Evolutionary conservation across 2,329 filamentous ascomycete species (phyloP), one percentile per base, ranked within the genome.

Genomic region (Clonostachys rosea): DNA sequence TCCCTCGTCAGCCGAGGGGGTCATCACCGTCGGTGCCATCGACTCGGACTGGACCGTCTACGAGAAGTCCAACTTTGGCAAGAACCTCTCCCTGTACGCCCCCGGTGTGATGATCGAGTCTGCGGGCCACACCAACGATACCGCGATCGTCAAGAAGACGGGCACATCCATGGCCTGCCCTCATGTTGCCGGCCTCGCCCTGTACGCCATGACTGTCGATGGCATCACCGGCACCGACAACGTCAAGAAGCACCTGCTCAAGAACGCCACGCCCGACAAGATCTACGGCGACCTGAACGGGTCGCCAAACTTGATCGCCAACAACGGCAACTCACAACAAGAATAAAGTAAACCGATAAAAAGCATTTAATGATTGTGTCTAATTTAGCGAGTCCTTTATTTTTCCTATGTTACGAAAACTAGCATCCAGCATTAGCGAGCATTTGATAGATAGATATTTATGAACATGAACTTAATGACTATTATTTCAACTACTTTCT

Each of bases 101-200:
- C 75, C 78, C 3, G 78, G 78, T 17, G 60, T 64, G 40, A 54
- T 52, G 49, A 62, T 80, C 46, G 58, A 73, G 6, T 76, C 71
- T 41, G 60, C 79, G 6, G 81, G 73, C 72, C 71, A 68, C 54
- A 66, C 68, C 48, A 57, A 61, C 59, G 67, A 59, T 48, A 64
- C 59, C 14, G 70, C 75, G 42, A 73, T 62, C 46, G 68, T 68
- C 52, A 69, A 59, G 42, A 71, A 83, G 57, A 76, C 70, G 13
- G 83, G 83, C 35, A 86, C 83, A 11, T 81, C 75, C n/a, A 85
- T 85, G 81, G 79, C 82, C 5, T 65, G 71, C 5, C 83, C 83
- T 2, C 81, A 85, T 58, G 68, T 86, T 49, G 70, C 75, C 34
- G 83, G 83, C 24, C 66, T 86, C 20, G 78, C 54, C 18, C 60